A percentile compares a stretch with the other conserved stretches of the same genome.
Conservation (phyloP, 139 green algal species). For the Asterochloris erici region DNA sequence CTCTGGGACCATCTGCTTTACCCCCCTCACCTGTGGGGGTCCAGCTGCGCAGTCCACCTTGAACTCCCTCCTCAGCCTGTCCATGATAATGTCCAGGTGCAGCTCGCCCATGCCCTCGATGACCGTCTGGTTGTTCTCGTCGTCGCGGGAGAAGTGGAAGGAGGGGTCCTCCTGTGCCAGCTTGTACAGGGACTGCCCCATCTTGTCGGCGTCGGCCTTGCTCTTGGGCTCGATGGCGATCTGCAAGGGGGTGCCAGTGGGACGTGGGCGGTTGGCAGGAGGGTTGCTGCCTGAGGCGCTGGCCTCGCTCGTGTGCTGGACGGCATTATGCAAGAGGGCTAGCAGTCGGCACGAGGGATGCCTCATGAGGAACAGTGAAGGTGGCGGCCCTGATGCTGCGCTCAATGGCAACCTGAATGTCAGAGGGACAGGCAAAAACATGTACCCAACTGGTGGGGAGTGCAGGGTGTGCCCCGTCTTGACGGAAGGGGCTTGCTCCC, state of each 20-base stretch:
- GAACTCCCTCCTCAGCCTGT: conserved; percentile 95
- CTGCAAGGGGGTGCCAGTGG: conserved; percentile 36
- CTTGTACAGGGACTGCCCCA: conserved; percentile 93
- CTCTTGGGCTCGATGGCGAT: conserved; percentile 97
- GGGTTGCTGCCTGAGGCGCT: no score
- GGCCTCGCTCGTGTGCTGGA: conserved; percentile 96
- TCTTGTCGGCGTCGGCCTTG: conserved; percentile 97
- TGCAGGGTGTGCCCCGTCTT: no score
- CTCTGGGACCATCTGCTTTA: no score
- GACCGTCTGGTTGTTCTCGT: conserved; percentile 93
- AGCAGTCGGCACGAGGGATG: background rate
- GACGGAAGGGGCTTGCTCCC: no score
- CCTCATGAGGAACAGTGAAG: background rate
- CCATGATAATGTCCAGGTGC: conserved; percentile 97
- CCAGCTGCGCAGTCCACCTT: conserved; percentile 94
- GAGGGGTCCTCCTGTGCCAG: conserved; percentile 97
- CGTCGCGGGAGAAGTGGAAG: conserved; percentile 91
- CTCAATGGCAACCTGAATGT: no score
- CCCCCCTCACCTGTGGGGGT: conserved; percentile 68
- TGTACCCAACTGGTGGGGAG: no score
- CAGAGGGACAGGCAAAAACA: no score
- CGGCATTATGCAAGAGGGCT: conserved; percentile 52
- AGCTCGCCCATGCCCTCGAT: conserved; percentile 99
- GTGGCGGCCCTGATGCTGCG: no score
- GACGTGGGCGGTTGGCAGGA: background rate